A percentile compares a stretch with the other conserved stretches of the same genome.
These are phyloP conservation scores for Pleodorina starrii DNA, from an alignment of 139 green algal genomes.

Conservation along the genomic window DNA sequence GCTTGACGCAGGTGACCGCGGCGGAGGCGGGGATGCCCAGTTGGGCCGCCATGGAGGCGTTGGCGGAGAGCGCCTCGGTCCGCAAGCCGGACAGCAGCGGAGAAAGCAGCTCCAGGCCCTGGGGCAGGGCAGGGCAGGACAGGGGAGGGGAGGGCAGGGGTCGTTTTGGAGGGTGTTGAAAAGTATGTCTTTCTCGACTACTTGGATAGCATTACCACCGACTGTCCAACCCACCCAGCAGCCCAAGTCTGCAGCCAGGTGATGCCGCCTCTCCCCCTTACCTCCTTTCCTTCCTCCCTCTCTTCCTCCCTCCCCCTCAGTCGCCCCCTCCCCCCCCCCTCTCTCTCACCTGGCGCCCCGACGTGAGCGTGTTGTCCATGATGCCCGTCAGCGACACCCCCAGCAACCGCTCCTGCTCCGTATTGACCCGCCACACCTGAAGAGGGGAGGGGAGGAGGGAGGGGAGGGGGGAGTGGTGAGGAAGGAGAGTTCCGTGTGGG, in stretches of 20 bases:
- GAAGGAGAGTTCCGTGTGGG: background rate
- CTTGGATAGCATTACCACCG: no score
- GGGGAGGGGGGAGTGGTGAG: background rate
- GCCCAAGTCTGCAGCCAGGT: no score
- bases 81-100: constrained; percentile 36
- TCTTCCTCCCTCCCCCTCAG: no score
- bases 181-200: no score
- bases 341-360: constrained; percentile 41
- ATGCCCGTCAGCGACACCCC: constrained; percentile 66
- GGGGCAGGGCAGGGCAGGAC: no score
- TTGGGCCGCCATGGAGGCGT: constrained; percentile 40
- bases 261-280: no score
- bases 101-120: constrained; percentile 35
- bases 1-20: constrained; percentile 66
- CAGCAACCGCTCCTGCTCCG: constrained; percentile 63
- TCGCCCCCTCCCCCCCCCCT: no score
- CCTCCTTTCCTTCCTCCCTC: no score
- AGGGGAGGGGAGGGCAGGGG: background rate
- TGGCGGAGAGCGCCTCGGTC: constrained; percentile 20
- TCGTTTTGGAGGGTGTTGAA: no score
- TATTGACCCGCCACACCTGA: constrained; percentile 63
- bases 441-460: background rate
- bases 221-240: no score
- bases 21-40: constrained; percentile 57
- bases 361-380: constrained; percentile 66